Conservation (phyloP, 768 basidiomycete species). For the Suillus fuscotomentosus region DNA sequence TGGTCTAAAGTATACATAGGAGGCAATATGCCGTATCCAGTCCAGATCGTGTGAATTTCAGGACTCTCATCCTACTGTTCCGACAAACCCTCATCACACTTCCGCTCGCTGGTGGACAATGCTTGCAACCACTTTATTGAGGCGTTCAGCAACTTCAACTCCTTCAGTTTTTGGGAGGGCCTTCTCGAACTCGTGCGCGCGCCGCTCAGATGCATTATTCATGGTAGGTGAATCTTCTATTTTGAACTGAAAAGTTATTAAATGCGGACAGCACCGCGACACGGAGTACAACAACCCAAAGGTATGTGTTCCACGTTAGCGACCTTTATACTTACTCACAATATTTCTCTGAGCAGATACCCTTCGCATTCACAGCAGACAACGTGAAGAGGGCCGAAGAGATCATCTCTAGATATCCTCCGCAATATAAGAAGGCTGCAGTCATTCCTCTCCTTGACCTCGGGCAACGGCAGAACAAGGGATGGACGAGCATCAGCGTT, state of each 20-base stretch:
- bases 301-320: slow-evolving; percentile 37
- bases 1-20: background rate
- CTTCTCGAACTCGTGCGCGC: slow-evolving; percentile 40
- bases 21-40: background rate
- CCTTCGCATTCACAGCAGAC: slow-evolving; percentile 80
- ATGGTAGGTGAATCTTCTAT: slow-evolving; percentile 54
- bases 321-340: background rate
- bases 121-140: slow-evolving; percentile 19
- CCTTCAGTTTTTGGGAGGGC: slow-evolving; percentile 19
- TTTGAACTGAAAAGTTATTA: slow-evolving; percentile 12
- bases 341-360: slow-evolving; percentile 53
- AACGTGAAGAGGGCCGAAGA: slow-evolving; percentile 85
- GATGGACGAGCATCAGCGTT: slow-evolving; percentile 97
- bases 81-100: background rate
- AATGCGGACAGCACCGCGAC: slow-evolving; percentile 78
- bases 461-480: slow-evolving; percentile 96
- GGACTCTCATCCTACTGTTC: slow-evolving; percentile 1
- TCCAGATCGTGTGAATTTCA: slow-evolving; percentile 7
- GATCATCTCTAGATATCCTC: slow-evolving; percentile 91
- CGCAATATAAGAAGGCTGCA: slow-evolving; percentile 98
- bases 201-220: slow-evolving; percentile 82
- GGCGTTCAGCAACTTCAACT: slow-evolving; percentile 14
- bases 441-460: slow-evolving; percentile 96
- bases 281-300: slow-evolving; percentile 92
- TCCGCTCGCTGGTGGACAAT: slow-evolving; percentile 15